Percentiles rank a stretch among this genome's conserved stretches.
These are phyloP conservation scores for Alternaria sp. DNA, from an alignment of 2,329 filamentous ascomycete genomes.

Conservation along the genomic window DNA sequence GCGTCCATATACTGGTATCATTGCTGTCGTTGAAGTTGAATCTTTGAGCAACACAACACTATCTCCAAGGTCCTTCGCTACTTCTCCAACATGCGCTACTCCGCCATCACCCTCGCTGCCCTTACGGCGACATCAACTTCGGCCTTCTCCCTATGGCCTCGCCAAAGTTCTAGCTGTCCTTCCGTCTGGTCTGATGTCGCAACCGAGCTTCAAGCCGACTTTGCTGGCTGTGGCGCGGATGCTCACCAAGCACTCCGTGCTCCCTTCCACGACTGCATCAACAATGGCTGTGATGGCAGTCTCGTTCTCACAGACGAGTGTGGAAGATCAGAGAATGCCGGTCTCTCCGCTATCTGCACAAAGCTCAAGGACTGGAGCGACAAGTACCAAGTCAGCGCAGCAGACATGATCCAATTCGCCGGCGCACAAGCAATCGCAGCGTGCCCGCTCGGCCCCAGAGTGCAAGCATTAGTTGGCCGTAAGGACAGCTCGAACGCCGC, in stretches of 20 bases:
- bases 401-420: constrained; percentile 40
- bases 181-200: constrained; percentile 26
- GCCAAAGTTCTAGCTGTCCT: constrained; percentile 21
- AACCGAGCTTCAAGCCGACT: constrained; percentile 20
- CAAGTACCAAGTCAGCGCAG: constrained; percentile 44
- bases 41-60: neutral
- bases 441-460: constrained; percentile 31
- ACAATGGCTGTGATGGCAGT: constrained; percentile 35
- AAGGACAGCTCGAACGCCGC: constrained; percentile 24
- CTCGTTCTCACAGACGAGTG: constrained; percentile 35
- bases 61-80: neutral
- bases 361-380: constrained; percentile 47
- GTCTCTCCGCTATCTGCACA: constrained; percentile 51
- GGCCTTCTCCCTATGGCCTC: constrained; percentile 6
- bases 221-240: constrained; percentile 24
- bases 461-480: constrained; percentile 29
- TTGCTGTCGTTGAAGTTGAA: neutral
- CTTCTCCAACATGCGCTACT: neutral
- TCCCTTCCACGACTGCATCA: constrained; percentile 39
- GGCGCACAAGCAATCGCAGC: constrained; percentile 27
- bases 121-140: neutral
- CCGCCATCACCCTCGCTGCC: neutral
- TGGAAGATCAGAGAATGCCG: constrained; percentile 48
- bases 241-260: constrained; percentile 32
- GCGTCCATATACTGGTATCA: neutral